Percentiles rank a stretch among this genome's conserved stretches.
phyloP scores from a whole-genome alignment of 805 yeast genomes.

The Ogataea allantospora region DNA sequence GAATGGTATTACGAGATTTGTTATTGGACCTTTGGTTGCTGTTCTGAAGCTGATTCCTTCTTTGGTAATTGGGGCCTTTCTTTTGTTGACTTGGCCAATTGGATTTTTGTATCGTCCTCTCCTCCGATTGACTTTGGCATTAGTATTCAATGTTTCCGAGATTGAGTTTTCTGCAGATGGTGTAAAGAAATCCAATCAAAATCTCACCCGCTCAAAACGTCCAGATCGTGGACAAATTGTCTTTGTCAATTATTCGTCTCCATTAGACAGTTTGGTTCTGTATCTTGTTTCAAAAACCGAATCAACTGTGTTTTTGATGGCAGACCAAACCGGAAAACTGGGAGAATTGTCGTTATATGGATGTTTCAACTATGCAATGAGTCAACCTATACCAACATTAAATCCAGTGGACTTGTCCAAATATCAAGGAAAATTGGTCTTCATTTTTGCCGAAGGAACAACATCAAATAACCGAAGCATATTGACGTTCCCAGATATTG shows the following conservation, averaged over 20 bases:
- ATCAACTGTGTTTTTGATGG: slow-evolving; percentile 16
- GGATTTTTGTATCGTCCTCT: slow-evolving; percentile 13
- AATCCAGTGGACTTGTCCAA: slow-evolving; percentile 23
- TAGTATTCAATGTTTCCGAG: slow-evolving; percentile 35
- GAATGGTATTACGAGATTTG: slow-evolving; percentile 5
- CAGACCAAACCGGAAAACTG: slow-evolving; percentile 16
- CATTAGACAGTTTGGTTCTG: slow-evolving; percentile 50
- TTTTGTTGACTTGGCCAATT: slow-evolving; percentile 14
- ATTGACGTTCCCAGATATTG: slow-evolving; percentile 49
- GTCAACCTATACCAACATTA: slow-evolving; percentile 5
- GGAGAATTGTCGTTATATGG: slow-evolving; percentile 11
- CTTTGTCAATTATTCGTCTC: slow-evolving; percentile 57
- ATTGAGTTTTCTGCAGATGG: slow-evolving; percentile 45
- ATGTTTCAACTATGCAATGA: slow-evolving; percentile 22
- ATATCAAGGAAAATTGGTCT: slow-evolving; percentile 44
- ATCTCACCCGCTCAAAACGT: slow-evolving; percentile 28
- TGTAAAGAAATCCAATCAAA: slow-evolving; percentile 42
- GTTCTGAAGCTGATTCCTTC: slow-evolving; percentile 31
- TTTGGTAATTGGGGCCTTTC: slow-evolving; percentile 18
- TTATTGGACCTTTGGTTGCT: slow-evolving; percentile 22
- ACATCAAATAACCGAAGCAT: slow-evolving; percentile 80
- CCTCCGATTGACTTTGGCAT: slow-evolving; percentile 24
- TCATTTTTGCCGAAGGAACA: slow-evolving; percentile 76
- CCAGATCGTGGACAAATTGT: slow-evolving; percentile 50
- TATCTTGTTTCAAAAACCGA: slow-evolving; percentile 15